A percentile compares a stretch with the other conserved stretches of the same genome.
Conservation (phyloP, 192 early-diverging fungal species). For the Mortierella antarctica region DNA sequence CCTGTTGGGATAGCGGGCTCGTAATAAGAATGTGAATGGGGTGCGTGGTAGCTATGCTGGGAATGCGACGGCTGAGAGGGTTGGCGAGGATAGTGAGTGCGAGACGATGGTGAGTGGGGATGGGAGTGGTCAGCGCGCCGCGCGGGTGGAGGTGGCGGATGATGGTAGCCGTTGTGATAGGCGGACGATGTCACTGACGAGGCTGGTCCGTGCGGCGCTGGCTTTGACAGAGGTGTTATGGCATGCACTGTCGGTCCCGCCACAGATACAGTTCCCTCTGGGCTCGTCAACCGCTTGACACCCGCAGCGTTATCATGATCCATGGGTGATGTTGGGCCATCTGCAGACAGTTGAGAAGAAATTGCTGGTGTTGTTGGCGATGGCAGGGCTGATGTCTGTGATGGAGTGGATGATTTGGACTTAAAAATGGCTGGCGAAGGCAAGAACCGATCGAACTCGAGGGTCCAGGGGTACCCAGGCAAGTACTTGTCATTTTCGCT, state of each 20-base stretch:
- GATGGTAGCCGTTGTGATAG: constrained; percentile 7
- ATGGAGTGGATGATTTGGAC: neutral
- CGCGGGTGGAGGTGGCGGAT: neutral
- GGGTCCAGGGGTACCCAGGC: constrained; percentile 39
- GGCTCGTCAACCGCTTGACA: constrained; percentile 23
- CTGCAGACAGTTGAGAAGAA: neutral
- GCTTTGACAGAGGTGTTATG: neutral
- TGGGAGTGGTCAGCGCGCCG: neutral
- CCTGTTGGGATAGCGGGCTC: constrained; percentile 10
- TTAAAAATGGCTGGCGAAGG: constrained; percentile 23
- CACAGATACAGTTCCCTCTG: constrained; percentile 28
- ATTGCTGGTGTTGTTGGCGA: neutral
- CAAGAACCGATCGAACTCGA: constrained; percentile 42
- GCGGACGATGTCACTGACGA: neutral
- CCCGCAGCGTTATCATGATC: constrained; percentile 3
- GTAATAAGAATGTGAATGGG: constrained; percentile 15
- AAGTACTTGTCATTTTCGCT: constrained; percentile 52
- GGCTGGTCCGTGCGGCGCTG: neutral
- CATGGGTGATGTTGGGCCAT: neutral
- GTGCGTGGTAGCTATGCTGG: neutral
- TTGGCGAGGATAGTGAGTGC: constrained; percentile 1
- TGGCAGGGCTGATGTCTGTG: neutral
- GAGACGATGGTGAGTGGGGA: neutral
- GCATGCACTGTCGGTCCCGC: neutral
- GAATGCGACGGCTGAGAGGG: neutral